Evolutionary conservation across 2,329 filamentous ascomycete genomes (phyloP).

Genomic region (Neocatenulostroma microsporum): DNA sequence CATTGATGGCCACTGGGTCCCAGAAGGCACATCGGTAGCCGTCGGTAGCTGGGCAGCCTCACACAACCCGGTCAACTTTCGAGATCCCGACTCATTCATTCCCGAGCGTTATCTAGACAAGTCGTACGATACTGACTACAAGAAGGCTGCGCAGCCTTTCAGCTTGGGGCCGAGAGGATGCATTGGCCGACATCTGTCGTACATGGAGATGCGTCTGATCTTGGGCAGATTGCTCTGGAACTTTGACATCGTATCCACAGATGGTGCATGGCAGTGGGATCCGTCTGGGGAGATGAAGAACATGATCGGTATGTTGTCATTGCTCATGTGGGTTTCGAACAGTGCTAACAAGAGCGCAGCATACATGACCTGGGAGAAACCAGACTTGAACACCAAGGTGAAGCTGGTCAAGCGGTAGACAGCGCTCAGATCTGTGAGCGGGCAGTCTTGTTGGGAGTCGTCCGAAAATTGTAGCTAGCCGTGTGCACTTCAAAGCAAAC

Average conservation of each 20-base stretch:
- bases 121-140: conserved; percentile 19
- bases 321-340: too few species aligned
- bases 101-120: conserved; percentile 36
- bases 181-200: conserved; percentile 30
- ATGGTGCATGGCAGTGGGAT: conserved; percentile 13
- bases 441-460: too few species aligned
- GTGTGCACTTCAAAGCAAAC: too few species aligned
- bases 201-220: conserved; percentile 31
- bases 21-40: conserved; percentile 12
- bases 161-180: conserved; percentile 31
- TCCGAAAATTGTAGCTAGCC: too few species aligned
- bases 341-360: not conserved
- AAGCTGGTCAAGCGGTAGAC: conserved; percentile 3
- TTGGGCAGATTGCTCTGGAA: conserved; percentile 32
- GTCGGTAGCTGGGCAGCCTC: conserved; percentile 14
- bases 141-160: conserved; percentile 25
- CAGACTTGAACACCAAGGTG: conserved; percentile 7
- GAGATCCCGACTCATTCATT: conserved; percentile 20
- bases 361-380: conserved; percentile 10
- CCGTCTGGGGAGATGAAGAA: conserved; percentile 10
- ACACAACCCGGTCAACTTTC: conserved; percentile 24
- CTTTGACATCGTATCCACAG: conserved; percentile 28
- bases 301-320: conserved; percentile 4
- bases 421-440: too few species aligned
- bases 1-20: conserved; percentile 21